Base-by-base conservation (phyloP, 1,139 yeast species). In the Yarrowia galli region DNA sequence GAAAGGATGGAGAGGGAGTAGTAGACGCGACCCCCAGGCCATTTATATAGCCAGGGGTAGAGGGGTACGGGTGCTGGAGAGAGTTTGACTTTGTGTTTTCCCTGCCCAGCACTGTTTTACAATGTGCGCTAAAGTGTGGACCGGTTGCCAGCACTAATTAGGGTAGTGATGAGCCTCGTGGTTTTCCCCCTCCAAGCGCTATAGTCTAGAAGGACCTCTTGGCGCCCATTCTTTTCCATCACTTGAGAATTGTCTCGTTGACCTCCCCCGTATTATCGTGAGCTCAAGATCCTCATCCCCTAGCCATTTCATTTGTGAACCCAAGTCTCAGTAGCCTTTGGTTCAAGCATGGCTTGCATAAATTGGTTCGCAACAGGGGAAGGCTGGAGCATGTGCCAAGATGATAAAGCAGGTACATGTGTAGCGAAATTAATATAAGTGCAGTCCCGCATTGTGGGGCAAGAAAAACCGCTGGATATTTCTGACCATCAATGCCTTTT, bases 341-440 rank as follows among this genome's bases (percentile, higher is more conserved):
- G 22, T 36, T 53, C 32, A 53, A 32, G 60, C 60, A 53, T 36
- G 60, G 60, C 61, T 54, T 54, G 61, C 61, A 54, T 54, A 54
- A 40, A 54, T 54, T 54, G 61, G 61, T 36, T 40, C 25, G 61
- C 46, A 22, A 20, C 45, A 54, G 61, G 61, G 46, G 46, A 38
- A 54, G 46, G 46, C 36, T 25, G 46, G 61, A n/a, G 46, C 36
- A 23, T 54, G 61, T 40, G 61, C 61, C 61, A 54, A 54, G 61
- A 36, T 35, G 60, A 38, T 15, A 20, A 53, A 53, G 60, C 60
- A 53, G 60, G 60, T 36, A 53, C 60, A 53, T 36, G 18, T 53
- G 36, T 25, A 36, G 36, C 3, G 23, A 54, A 25, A 54, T 54
- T 40, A 40, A 38, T 23, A n/a, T 1, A 3, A 6, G 61, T 54